Evolutionary conservation across 768 basidiomycete species (phyloP), one percentile per base, ranked within the genome.

Genomic region (Terana coerulea): DNA sequence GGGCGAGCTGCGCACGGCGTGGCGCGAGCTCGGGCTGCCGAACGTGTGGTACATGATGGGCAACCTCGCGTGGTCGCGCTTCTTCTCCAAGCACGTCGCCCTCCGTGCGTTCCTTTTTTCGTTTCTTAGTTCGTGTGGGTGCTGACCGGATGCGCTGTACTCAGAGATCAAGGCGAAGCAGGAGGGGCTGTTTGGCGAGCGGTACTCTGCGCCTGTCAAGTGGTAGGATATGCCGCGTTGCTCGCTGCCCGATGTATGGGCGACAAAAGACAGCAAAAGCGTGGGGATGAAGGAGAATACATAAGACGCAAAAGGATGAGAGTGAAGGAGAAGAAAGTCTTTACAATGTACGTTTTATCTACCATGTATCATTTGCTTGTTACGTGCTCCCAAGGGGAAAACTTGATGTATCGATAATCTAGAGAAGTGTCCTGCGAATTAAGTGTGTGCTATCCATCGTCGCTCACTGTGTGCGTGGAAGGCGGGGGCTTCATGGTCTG

Each of bases 151-250:
- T 4, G 25, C 22, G 14, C 7, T 11, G 7, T n/a, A 5, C 33
- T 6, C 62, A 86, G 85, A 87, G 67, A 86, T 88, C 62, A 86
- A 85, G 61, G 85, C 84, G 0, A 76, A 77, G 24, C 77, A 85
- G 52, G 79, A 80, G 53, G 72, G 72, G 0, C 5, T 81, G 25
- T 72, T 67, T 58, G 67, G 58, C 42, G 56, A 47, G 15, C 59
- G 67, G 25, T 69, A 69, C 55, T 48, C 59, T 45, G 56, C 56
- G 21, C 56, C 56, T 24, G 22, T 44, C 33, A 37, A 33, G 36
- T 54, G 52, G 52, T 47, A n/a, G n/a, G n/a, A n/a, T n/a, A n/a
- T n/a, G n/a, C n/a, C n/a, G n/a, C n/a, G n/a, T n/a, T n/a, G n/a
- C n/a, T n/a, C 10, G 24, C 17, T 9, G 3, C 3, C 5, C 5